phyloP scores from a whole-genome alignment of 164 flowering plant species.

The Cinnamomum chago region DNA sequence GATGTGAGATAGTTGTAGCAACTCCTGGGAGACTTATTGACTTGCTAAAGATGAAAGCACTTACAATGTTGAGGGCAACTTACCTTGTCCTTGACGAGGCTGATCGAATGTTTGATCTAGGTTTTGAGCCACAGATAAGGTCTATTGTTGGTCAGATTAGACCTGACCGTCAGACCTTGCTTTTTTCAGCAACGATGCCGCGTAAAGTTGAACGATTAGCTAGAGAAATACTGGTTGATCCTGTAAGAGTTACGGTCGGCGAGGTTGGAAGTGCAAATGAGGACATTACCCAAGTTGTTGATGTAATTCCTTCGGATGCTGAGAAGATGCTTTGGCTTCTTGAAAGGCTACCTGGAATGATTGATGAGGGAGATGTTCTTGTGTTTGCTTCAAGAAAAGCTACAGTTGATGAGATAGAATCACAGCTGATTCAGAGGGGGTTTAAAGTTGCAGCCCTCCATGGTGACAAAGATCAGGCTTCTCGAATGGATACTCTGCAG shows the following conservation, averaged over 20 bases:
- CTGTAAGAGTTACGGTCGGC: conserved; percentile 86
- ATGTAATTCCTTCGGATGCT: conserved; percentile 73
- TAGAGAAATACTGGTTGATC: conserved; percentile 81
- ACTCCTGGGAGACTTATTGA: conserved; percentile 98
- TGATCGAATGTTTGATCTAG: conserved; percentile 98
- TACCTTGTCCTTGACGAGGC: conserved; percentile 97
- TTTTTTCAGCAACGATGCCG: conserved; percentile 99
- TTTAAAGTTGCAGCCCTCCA: conserved; percentile 91
- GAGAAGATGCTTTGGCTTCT: conserved; percentile 94
- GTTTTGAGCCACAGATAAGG: conserved; percentile 95
- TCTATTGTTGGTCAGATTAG: conserved; percentile 95
- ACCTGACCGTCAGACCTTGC: conserved; percentile 92
- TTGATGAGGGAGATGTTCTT: conserved; percentile 87
- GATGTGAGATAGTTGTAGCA: conserved; percentile 93
- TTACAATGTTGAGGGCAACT: conserved; percentile 83
- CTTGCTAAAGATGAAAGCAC: conserved; percentile 92
- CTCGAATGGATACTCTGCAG: conserved; percentile 80
- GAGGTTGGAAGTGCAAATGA: conserved; percentile 95
- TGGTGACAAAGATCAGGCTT: conserved; percentile 98
- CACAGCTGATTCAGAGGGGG: conserved; percentile 52
- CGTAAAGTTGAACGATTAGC: conserved; percentile 85
- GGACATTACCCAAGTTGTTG: conserved; percentile 89
- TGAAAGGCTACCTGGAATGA: conserved; percentile 78
- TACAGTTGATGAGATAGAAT: conserved; percentile 80
- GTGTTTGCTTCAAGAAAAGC: conserved; percentile 91